Evolutionary conservation across 2,329 filamentous ascomycete species (phyloP), one percentile per base, ranked within the genome.

Genomic region (Monosporascus cannonballus): DNA sequence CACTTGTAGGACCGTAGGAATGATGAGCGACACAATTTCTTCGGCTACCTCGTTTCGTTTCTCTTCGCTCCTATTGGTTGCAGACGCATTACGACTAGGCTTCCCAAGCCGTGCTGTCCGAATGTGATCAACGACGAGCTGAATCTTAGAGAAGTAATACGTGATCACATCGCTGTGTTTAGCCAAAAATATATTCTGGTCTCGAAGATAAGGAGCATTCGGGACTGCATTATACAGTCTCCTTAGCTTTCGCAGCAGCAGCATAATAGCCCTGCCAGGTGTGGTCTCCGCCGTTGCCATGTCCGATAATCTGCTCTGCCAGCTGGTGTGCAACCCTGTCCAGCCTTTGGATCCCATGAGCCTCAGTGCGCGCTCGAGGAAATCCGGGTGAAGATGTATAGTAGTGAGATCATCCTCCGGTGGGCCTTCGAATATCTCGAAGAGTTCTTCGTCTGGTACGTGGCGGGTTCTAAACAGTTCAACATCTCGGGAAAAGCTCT

Each of bases 1-100:
- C 41, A 64, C 52, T 30, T 60, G 61, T 34, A 62, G 47, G 7
- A 66, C 27, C 56, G 59, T 61, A 36, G 65, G 65, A 9, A 67
- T 60, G 8, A 62, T 56, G 46, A 58, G 52, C 4, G 51, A 49
- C 7, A 59, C 41, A 36, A 67, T 52, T 45, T 67, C 66, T 34
- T 54, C 47, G 5, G 47, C 49, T 46, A 64, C 57, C 27, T 56
- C 44, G 24, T 57, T 52, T 36, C 57, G 57, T 49, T 56, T 57
- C 27, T 54, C 37, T 14, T 45, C 20, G 24, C 53, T 48, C 6
- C 27, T 37, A 36, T 60, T 53, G 15, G 38, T 34, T 37, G 38
- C 24, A 52, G 55, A 51, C 36, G 46, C 30, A 34, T 50, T 48
- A 18, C 18, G 48, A 30, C 46, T 41, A 24, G 30, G 38, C 15